phyloP scores from a whole-genome alignment of 768 basidiomycete species.

The Boletus patriciae region DNA sequence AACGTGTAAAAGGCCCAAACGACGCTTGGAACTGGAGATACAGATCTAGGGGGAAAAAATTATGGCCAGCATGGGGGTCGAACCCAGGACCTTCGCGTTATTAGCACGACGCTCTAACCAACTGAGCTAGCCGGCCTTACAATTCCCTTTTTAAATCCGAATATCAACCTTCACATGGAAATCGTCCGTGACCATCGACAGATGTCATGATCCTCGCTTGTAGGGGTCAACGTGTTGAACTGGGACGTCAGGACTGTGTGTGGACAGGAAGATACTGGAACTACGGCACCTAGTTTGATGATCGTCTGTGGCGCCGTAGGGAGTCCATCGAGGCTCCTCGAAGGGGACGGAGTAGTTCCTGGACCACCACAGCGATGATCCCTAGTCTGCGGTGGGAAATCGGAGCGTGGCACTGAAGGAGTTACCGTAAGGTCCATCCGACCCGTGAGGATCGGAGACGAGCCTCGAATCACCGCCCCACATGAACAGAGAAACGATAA shows the following conservation, averaged over 20 bases:
- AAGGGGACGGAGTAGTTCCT: neutral
- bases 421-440: too few species aligned
- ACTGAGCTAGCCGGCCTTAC: constrained; percentile 33
- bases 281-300: too few species aligned
- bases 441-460: neutral
- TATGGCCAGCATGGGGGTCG: constrained; percentile 23
- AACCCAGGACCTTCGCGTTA: constrained; percentile 29
- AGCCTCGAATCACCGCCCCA: neutral
- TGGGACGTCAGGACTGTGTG: neutral
- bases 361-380: too few species aligned
- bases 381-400: too few species aligned
- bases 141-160: neutral
- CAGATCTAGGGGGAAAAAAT: neutral
- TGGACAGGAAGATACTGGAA: neutral
- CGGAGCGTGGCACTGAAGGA: too few species aligned
- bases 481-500: neutral
- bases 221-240: neutral
- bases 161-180: too few species aligned
- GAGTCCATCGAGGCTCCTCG: neutral
- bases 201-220: too few species aligned
- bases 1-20: neutral
- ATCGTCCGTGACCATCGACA: too few species aligned
- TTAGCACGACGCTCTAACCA: constrained; percentile 37
- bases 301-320: neutral
- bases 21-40: neutral